These are phyloP conservation scores for Pythium apleroticum DNA, from an alignment of 352 stramenopile genomes.

Conservation along the genomic window DNA sequence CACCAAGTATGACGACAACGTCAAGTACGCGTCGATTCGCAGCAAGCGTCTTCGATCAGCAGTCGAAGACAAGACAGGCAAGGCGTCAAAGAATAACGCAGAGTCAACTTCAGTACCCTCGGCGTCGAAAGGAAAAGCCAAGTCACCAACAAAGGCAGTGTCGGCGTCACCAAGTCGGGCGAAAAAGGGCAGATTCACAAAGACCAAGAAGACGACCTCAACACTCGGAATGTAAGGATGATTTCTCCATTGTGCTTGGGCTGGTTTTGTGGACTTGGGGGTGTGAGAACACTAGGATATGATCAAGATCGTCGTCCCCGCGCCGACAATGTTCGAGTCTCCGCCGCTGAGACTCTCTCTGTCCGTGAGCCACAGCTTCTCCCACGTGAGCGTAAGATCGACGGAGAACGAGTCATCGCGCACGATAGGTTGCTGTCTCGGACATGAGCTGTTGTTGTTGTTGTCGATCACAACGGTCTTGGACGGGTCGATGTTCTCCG, in stretches of 20 bases:
- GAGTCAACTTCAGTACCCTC: not conserved
- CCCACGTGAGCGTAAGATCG: constrained; percentile 16
- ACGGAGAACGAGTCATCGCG: constrained; percentile 11
- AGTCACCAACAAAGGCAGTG: constrained; percentile 8
- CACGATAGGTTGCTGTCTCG: not conserved
- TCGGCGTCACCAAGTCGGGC: constrained; percentile 1
- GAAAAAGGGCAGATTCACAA: constrained; percentile 23
- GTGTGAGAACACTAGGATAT: constrained; percentile 2
- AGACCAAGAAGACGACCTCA: constrained; percentile 33
- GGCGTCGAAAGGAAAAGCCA: not conserved
- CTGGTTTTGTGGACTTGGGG: not conserved
- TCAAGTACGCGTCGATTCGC: constrained; percentile 92
- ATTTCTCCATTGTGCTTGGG: not conserved
- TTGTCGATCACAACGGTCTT: constrained; percentile 9
- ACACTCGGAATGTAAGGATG: constrained; percentile 23
- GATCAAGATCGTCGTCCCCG: constrained; percentile 1
- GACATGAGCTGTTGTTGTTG: constrained; percentile 4
- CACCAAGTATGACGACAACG: constrained; percentile 94
- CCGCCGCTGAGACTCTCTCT: not conserved
- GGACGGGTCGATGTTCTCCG: constrained; percentile 16
- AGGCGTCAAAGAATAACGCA: not conserved
- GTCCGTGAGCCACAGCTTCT: constrained; percentile 17
- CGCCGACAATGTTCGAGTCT: not conserved
- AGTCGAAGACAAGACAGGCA: constrained; percentile 46
- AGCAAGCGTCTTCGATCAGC: constrained; percentile 87